These are phyloP conservation scores for Sugiyamaella boreocaroliniensis DNA, from an alignment of 805 yeast species.

Conservation along the genomic window DNA sequence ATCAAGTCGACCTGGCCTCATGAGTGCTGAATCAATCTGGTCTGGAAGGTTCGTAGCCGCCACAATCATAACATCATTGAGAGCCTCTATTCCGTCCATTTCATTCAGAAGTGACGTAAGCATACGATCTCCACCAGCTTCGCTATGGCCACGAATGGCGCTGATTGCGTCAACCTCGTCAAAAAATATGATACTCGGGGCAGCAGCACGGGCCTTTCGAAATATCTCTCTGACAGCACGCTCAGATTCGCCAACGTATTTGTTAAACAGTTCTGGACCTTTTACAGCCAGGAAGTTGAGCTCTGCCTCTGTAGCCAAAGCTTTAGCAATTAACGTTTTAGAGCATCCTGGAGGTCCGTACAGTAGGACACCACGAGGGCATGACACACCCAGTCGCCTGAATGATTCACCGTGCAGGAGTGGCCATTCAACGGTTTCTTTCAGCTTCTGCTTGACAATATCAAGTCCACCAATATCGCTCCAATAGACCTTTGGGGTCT, in stretches of 20 bases:
- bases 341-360: conserved; percentile 99
- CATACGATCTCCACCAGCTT: conserved; percentile 66
- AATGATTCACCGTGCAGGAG: conserved; percentile 75
- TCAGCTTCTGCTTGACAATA: conserved; percentile 67
- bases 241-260: conserved; percentile 94
- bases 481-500: conserved; percentile 93
- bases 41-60: conserved; percentile 98
- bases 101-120: conserved; percentile 87
- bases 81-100: conserved; percentile 94
- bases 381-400: conserved; percentile 65
- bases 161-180: conserved; percentile 96
- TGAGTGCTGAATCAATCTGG: conserved; percentile 82
- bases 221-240: conserved; percentile 88
- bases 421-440: conserved; percentile 90
- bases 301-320: conserved; percentile 92
- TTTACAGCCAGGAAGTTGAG: conserved; percentile 89
- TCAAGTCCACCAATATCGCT: conserved; percentile 94
- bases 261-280: conserved; percentile 93
- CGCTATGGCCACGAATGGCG: conserved; percentile 57
- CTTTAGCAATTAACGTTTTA: conserved; percentile 90
- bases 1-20: conserved; percentile 94
- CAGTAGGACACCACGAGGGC: conserved; percentile 87
- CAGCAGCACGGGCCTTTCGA: conserved; percentile 87
- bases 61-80: conserved; percentile 85
- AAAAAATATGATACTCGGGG: conserved; percentile 90